phyloP scores from a whole-genome alignment of 768 basidiomycete species.

The Mycena chlorophos region DNA sequence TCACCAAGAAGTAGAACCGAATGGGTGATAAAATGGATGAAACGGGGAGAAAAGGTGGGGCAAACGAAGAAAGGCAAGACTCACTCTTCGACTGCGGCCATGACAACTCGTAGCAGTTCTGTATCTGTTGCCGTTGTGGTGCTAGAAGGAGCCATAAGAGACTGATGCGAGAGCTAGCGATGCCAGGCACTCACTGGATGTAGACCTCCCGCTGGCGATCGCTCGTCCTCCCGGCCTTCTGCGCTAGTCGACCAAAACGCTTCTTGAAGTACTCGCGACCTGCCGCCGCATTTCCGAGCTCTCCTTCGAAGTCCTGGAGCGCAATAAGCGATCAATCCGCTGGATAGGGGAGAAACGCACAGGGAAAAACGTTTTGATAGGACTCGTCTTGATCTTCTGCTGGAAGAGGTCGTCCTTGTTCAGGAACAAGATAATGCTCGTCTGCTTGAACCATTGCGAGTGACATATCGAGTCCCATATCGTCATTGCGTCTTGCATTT shows the following conservation, averaged over 20 bases:
- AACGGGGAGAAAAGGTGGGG: slow-evolving; percentile 22
- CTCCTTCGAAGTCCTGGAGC: slow-evolving; percentile 82
- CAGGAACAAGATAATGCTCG: slow-evolving; percentile 90
- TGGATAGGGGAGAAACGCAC: slow-evolving; percentile 41
- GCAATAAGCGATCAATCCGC: slow-evolving; percentile 6
- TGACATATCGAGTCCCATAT: slow-evolving; percentile 98
- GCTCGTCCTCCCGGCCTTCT: slow-evolving; percentile 77
- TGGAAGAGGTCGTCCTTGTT: slow-evolving; percentile 96
- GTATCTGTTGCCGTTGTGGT: slow-evolving; percentile 90
- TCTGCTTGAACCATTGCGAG: slow-evolving; percentile 94
- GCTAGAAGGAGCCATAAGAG: slow-evolving; percentile 37
- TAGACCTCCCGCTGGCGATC: slow-evolving; percentile 90
- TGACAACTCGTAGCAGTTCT: slow-evolving; percentile 81
- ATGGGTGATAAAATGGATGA: slow-evolving; percentile 15
- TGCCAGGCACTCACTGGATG: slow-evolving; percentile 67
- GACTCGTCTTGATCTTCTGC: slow-evolving; percentile 74
- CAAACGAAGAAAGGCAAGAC: slow-evolving; percentile 37
- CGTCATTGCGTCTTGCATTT: slow-evolving; percentile 97
- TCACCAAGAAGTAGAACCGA: background rate
- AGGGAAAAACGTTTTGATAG: slow-evolving; percentile 87
- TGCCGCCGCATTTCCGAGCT: slow-evolving; percentile 65
- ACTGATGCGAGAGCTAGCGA: background rate
- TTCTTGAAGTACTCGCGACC: slow-evolving; percentile 89
- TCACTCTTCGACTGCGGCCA: slow-evolving; percentile 95
- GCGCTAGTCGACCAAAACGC: slow-evolving; percentile 75